Evolutionary conservation across 768 basidiomycete species (phyloP), one percentile per base, ranked within the genome.

Genomic region (Kwoniella heveanensis): DNA sequence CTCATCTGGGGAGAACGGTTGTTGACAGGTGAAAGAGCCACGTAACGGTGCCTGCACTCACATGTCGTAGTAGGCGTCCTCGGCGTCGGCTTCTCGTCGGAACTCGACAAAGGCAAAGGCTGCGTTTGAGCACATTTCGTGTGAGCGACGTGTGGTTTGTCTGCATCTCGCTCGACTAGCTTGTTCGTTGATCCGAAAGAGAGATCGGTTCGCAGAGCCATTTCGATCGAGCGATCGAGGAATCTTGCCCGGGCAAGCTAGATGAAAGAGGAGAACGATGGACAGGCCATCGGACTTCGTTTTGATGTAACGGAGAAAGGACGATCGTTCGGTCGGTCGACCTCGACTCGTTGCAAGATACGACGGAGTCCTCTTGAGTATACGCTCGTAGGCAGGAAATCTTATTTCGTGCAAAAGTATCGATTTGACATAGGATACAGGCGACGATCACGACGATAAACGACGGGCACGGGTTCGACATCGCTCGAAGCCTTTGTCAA

Each of bases 101-200:
- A 90, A 91, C 79, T 91, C 90, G 77, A 91, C 86, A 80, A 91
- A 91, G 61, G 90, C 90, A 80, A 90, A 91, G 83, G 90, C 90
- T 83, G 62, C 57, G 39, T 44, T n/a, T 44, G 39, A 66, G 68
- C 21, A 26, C 7, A 22, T n/a, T 27, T 15, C 22, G 53, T 37
- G 61, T 62, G 39, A 62, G 61, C 61, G 47, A 37, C 29, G 51
- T 37, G 39, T 46, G 17, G 8, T 21, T 54, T 44, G 39, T 5
- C 32, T 13, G 32, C 13, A 13, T 17, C 8, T 24, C 21, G 26
- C 24, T 27, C 51, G 52, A 21, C n/a, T 54, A 32, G 22, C 32
- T 32, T 32, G n/a, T n/a, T 13, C 32, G 32, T 32, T 32, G 32
- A 6, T 32, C 13, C 13, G 32, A 32, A 32, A 32, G n/a, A n/a